Base-by-base conservation (phyloP, 352 stramenopile species). In the Pythium guiyangense region DNA sequence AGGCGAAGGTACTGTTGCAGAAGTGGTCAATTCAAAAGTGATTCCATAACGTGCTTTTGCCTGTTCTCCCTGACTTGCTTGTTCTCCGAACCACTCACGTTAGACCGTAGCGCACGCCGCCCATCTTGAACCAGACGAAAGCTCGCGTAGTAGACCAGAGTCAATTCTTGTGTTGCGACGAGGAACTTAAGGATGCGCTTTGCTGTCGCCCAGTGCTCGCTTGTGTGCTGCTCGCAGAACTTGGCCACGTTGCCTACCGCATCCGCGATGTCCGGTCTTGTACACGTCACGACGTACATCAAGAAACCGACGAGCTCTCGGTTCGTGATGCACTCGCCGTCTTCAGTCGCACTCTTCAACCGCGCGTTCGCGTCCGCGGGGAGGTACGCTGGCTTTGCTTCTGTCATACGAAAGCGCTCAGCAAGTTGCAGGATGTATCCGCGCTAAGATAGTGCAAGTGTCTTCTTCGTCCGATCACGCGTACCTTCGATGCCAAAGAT, bases 261-360 rank as follows among this genome's bases (percentile, higher is more conserved):
- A n/a, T 51, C 27, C 17, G 46, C 46, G 17, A 51, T 27, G 12
- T 51, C 46, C 5, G 46, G 20, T 35, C 46, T 27, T 15, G 46
- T 51, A 51, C 46, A 51, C 22, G 46, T 26, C 17, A 51, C 27
- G 12, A 51, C 46, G 27, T 51, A 51, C 27, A 51, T 51, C 9
- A 51, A 12, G 27, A 5, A 51, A 4, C 46, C 20, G 18, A 51
- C 20, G 27, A 26, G 15, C 5, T 26, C 17, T 20, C 46, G 46
- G 17, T 44, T 4, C 37, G 37, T 44, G 37, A 15, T 44, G 37
- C 37, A 44, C 37, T n/a, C 3, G 37, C 3, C 17, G 37, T n/a
- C 37, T n/a, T 44, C 11, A n/a, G 11, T 17, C 2, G 12, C 17
- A n/a, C 17, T 4, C 37, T 4, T 34, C 29, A 34, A 34, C 4